Percentiles rank a stretch among this genome's conserved stretches.
These are phyloP conservation scores for Casuarina glauca DNA, from an alignment of 306 rosid species.

Conservation along the genomic window DNA sequence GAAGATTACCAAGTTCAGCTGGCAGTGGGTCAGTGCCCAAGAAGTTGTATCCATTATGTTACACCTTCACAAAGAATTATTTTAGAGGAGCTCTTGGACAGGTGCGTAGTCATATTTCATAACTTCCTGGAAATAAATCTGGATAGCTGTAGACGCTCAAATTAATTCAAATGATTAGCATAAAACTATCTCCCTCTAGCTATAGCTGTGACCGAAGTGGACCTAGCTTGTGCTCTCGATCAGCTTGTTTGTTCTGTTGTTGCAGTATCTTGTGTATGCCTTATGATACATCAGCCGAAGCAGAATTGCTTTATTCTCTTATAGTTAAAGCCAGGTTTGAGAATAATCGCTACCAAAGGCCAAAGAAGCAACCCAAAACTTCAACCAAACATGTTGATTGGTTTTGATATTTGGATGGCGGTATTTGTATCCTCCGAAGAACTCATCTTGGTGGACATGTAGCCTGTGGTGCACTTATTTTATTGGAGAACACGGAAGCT, in stretches of 20 bases:
- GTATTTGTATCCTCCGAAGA: not conserved
- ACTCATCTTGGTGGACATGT: not conserved
- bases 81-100: constrained; percentile 80
- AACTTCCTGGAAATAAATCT: not conserved
- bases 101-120: constrained; percentile 39
- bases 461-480: no score
- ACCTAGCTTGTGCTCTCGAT: constrained; percentile 2
- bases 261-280: constrained; percentile 60
- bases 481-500: not conserved
- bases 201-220: constrained; percentile 3
- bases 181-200: not conserved
- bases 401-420: constrained; percentile 41
- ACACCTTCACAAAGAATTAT: constrained; percentile 88
- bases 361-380: constrained; percentile 69
- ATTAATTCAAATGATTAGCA: not conserved
- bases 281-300: constrained; percentile 75
- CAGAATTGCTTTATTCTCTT: constrained; percentile 75
- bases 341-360: constrained; percentile 77
- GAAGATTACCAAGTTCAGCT: constrained; percentile 81
- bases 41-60: constrained; percentile 84
- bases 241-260: constrained; percentile 29
- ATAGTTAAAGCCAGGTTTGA: constrained; percentile 75
- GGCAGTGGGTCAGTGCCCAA: constrained; percentile 93
- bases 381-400: constrained; percentile 78
- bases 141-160: not conserved